Conservation (phyloP, 352 stramenopile genomes). For the Pythium brassicae region DNA sequence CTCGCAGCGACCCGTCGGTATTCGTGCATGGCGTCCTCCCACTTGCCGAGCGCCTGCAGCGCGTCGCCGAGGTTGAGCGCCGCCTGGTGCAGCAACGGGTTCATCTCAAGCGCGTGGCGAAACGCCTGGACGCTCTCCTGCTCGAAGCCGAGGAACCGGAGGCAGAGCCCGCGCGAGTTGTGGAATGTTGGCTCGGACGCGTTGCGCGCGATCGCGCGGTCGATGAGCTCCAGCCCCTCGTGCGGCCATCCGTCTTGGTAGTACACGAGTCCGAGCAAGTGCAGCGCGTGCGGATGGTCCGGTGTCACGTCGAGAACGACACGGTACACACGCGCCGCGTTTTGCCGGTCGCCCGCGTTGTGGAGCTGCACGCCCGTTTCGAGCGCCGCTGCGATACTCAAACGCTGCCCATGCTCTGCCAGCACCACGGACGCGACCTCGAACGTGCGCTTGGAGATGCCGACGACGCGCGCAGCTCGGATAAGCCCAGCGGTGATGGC, state of each 20-base stretch:
- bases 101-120: constrained; percentile 41
- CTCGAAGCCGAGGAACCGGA: constrained; percentile 29
- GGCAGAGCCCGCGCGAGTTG: constrained; percentile 49
- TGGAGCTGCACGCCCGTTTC: constrained; percentile 36
- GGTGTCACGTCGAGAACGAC: constrained; percentile 53
- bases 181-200: constrained; percentile 43
- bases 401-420: constrained; percentile 10
- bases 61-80: constrained; percentile 49
- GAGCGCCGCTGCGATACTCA: constrained; percentile 48
- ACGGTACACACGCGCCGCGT: constrained; percentile 40
- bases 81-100: constrained; percentile 35
- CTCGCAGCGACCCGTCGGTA: constrained; percentile 42
- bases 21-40: constrained; percentile 48
- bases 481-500: constrained; percentile 48
- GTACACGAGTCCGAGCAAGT: constrained; percentile 42
- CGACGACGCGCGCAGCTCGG: constrained; percentile 40
- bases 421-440: constrained; percentile 44
- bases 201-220: constrained; percentile 38
- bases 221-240: constrained; percentile 30
- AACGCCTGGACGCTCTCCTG: constrained; percentile 51
- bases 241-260: constrained; percentile 34
- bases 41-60: constrained; percentile 40
- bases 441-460: constrained; percentile 61
- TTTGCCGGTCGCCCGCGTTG: constrained; percentile 18
- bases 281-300: constrained; percentile 33